Conservation (phyloP, 805 yeast genomes). For the Myxozyma nipponensis region DNA sequence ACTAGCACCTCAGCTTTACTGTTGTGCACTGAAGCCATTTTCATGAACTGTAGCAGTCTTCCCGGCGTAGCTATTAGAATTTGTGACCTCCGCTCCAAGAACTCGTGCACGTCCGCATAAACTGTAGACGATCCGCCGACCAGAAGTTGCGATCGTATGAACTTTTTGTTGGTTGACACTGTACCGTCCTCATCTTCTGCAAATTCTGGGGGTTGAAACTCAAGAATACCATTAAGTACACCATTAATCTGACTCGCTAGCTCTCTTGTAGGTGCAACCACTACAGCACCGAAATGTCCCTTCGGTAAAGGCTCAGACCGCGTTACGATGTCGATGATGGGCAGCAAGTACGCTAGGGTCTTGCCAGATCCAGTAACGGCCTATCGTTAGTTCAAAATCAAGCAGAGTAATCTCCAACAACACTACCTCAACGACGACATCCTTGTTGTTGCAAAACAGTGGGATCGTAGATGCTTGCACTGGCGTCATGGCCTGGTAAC, state of each 20-base stretch:
- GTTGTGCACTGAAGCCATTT: slow-evolving; percentile 54
- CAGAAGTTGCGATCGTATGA: slow-evolving; percentile 36
- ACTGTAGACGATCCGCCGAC: slow-evolving; percentile 44
- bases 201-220: slow-evolving; percentile 51
- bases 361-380: slow-evolving; percentile 99
- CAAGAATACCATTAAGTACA: slow-evolving; percentile 60
- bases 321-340: slow-evolving; percentile 60
- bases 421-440: slow-evolving; percentile 76
- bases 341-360: slow-evolving; percentile 84
- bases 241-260: slow-evolving; percentile 52
- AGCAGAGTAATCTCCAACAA: too few relatives aligned
- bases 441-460: slow-evolving; percentile 74
- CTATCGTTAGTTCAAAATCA: neutral
- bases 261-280: slow-evolving; percentile 68
- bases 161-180: slow-evolving; percentile 18
- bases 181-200: slow-evolving; percentile 14
- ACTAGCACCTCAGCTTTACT: slow-evolving; percentile 67
- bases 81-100: slow-evolving; percentile 56
- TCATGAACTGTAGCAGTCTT: slow-evolving; percentile 67
- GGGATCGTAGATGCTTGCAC: slow-evolving; percentile 97
- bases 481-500: slow-evolving; percentile 84
- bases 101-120: slow-evolving; percentile 66
- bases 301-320: slow-evolving; percentile 35
- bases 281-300: slow-evolving; percentile 68
- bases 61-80: slow-evolving; percentile 92